phyloP scores from a whole-genome alignment of 23 red algal genomes.

The Cyanidioschyzon merolae region DNA sequence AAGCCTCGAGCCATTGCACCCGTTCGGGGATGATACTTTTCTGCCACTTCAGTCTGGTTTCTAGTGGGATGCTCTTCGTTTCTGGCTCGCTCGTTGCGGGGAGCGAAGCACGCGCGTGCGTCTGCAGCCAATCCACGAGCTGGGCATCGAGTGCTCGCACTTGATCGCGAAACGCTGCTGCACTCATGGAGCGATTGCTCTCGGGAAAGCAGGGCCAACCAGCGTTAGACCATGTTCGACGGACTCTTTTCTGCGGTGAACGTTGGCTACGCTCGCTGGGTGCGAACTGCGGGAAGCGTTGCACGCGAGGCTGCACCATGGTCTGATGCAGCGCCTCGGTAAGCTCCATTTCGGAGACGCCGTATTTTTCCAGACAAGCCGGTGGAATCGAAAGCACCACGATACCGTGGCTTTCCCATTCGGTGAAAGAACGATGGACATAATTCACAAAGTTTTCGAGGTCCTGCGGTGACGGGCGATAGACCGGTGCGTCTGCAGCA shows the following conservation, averaged over 20 bases:
- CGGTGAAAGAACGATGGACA: background rate
- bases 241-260: background rate
- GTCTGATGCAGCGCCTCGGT: background rate
- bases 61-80: background rate
- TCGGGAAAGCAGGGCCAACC: background rate
- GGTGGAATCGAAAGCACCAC: background rate
- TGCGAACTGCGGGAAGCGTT: conserved; percentile 10
- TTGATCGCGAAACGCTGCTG: background rate
- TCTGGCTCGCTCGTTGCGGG: background rate
- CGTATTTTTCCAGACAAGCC: background rate
- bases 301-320: background rate
- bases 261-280: background rate
- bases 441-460: background rate
- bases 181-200: background rate
- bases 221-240: background rate
- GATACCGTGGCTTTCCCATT: background rate
- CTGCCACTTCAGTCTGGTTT: background rate
- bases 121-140: background rate
- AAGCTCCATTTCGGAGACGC: background rate
- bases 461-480: background rate
- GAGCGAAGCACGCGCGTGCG: background rate
- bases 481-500: background rate
- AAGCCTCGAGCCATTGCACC: background rate
- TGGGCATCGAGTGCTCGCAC: background rate
- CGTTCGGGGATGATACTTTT: background rate